Evolutionary conservation across 495 filamentous ascomycete genomes (phyloP).

Genomic region (Aspergillus homomorphus): DNA sequence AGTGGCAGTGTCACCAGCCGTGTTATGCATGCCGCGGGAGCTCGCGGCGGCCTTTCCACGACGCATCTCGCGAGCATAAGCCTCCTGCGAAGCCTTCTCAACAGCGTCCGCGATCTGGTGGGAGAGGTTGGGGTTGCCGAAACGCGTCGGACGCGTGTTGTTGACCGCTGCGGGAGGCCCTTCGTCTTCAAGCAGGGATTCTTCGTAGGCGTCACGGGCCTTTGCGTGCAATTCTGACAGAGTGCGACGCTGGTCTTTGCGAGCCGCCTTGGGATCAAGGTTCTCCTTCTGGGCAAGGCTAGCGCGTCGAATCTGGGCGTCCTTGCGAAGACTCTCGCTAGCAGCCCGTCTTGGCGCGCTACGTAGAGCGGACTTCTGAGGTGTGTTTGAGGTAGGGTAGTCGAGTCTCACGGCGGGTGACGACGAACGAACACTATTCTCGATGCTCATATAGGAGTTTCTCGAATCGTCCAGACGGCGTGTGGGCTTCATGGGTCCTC

Average conservation of each 20-base stretch:
- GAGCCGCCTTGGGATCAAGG: slow-evolving; percentile 36
- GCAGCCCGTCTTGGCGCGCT: slow-evolving; percentile 28
- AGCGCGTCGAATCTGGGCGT: slow-evolving; percentile 43
- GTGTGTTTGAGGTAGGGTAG: slow-evolving; percentile 40
- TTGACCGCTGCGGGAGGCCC: slow-evolving; percentile 45
- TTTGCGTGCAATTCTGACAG: slow-evolving; percentile 55
- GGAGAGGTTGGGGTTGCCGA: slow-evolving; percentile 45
- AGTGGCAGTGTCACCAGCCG: slow-evolving; percentile 38
- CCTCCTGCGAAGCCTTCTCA: slow-evolving; percentile 43
- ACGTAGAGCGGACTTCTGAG: slow-evolving; percentile 35
- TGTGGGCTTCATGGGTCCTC: slow-evolving; percentile 35
- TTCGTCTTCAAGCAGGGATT: slow-evolving; percentile 50
- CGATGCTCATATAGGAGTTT: slow-evolving; percentile 45
- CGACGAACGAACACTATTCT: slow-evolving; percentile 47
- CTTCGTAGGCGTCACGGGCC: slow-evolving; percentile 54
- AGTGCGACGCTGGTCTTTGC: slow-evolving; percentile 39
- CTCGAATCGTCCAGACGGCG: slow-evolving; percentile 42
- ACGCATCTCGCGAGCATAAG: slow-evolving; percentile 37
- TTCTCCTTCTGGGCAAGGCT: slow-evolving; percentile 47
- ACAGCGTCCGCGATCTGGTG: slow-evolving; percentile 45
- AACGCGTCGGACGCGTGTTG: slow-evolving; percentile 55
- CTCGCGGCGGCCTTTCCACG: slow-evolving; percentile 25
- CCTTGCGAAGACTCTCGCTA: slow-evolving; percentile 44
- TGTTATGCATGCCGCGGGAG: slow-evolving; percentile 24
- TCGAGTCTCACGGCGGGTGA: slow-evolving; percentile 47